These are phyloP conservation scores for Penicillium sp. DNA, from an alignment of 2,329 filamentous ascomycete genomes.

Conservation along the genomic window DNA sequence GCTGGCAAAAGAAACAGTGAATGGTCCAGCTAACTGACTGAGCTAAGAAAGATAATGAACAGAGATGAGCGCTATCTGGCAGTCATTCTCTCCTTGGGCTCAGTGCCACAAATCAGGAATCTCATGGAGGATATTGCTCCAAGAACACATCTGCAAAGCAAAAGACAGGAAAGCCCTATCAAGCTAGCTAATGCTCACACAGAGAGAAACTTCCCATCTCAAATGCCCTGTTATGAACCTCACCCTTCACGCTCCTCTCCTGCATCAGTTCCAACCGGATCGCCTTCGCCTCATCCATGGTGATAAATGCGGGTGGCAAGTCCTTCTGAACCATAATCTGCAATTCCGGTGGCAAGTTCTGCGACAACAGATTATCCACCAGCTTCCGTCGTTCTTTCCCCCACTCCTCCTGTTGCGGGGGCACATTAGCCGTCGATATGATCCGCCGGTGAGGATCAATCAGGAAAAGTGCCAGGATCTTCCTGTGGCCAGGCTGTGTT, in stretches of 20 bases:
- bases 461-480: slow-evolving; percentile 31
- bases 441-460: slow-evolving; percentile 26
- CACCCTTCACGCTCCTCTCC: slow-evolving; percentile 30
- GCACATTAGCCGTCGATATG: slow-evolving; percentile 30
- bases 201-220: slow-evolving; percentile 13
- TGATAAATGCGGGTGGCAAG: slow-evolving; percentile 23
- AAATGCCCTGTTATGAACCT: slow-evolving; percentile 13
- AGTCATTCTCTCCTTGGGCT: too few species aligned
- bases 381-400: slow-evolving; percentile 28
- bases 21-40: too few species aligned
- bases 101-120: too few species aligned
- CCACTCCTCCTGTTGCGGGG: slow-evolving; percentile 42
- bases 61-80: too few species aligned
- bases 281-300: slow-evolving; percentile 41
- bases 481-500: slow-evolving; percentile 25
- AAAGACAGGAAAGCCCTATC: neutral
- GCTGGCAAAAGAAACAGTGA: too few species aligned
- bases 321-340: slow-evolving; percentile 30
- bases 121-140: too few species aligned
- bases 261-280: slow-evolving; percentile 44
- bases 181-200: neutral
- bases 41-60: too few species aligned
- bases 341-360: slow-evolving; percentile 25
- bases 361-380: slow-evolving; percentile 12
- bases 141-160: neutral